Evolutionary conservation across 1,284 basidiomycete genomes (phyloP).

Genomic region (Hypsizygus ulmarius): DNA sequence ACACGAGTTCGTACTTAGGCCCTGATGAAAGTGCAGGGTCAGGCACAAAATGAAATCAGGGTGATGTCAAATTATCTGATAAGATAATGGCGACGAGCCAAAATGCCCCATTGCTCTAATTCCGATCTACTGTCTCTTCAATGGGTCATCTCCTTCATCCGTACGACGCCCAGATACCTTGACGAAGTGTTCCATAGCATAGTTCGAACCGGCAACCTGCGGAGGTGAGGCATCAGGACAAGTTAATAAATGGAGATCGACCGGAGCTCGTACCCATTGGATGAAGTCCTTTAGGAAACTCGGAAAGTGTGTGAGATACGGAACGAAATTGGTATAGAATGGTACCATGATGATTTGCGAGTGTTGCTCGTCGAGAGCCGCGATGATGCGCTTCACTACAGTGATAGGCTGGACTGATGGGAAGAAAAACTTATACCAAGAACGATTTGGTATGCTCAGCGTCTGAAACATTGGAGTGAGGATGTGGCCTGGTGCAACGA

Average conservation of each 20-base stretch:
- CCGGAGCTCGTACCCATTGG: conserved; percentile 56
- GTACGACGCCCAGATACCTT: conserved; percentile 36
- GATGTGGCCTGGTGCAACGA: conserved; percentile 76
- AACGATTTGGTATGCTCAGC: conserved; percentile 47
- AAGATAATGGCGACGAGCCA: no score
- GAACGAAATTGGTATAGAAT: conserved; percentile 63
- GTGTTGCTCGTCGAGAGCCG: conserved; percentile 75
- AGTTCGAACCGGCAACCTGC: conserved; percentile 35
- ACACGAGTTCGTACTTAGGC: no score
- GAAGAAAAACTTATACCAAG: conserved; percentile 67
- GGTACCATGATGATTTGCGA: conserved; percentile 71
- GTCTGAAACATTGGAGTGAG: conserved; percentile 73
- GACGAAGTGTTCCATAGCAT: conserved; percentile 46
- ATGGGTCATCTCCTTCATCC: conserved; percentile 30
- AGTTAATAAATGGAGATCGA: background rate
- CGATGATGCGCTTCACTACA: conserved; percentile 79
- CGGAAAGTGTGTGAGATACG: conserved; percentile 56
- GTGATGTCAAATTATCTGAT: no score
- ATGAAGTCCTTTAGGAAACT: conserved; percentile 69
- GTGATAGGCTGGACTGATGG: conserved; percentile 72
- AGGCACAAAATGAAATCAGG: no score
- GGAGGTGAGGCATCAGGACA: background rate
- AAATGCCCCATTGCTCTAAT: conserved; percentile 1
- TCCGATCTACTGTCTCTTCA: conserved; percentile 20
- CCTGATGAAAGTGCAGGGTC: no score